These are phyloP conservation scores for Colletotrichum salicis DNA, from an alignment of 2,329 filamentous ascomycete genomes.

Conservation along the genomic window DNA sequence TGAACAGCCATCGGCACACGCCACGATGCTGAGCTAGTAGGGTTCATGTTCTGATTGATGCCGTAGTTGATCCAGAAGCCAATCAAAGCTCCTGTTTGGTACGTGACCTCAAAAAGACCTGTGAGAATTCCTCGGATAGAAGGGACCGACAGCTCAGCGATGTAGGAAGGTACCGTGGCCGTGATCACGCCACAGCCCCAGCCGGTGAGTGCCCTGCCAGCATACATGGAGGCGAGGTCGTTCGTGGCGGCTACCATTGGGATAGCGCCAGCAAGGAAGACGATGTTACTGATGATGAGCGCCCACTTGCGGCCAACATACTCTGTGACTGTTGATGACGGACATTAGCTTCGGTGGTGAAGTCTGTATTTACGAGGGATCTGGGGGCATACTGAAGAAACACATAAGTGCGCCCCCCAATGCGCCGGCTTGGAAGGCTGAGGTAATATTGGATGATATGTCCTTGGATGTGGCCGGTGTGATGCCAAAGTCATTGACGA, in stretches of 20 bases:
- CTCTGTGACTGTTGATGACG: slow-evolving; percentile 50
- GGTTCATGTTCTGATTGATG: slow-evolving; percentile 52
- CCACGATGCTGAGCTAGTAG: slow-evolving; percentile 51
- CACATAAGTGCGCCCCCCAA: slow-evolving; percentile 64
- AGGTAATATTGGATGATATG: slow-evolving; percentile 57
- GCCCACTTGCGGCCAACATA: slow-evolving; percentile 61
- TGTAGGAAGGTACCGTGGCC: slow-evolving; percentile 71
- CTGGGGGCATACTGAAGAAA: slow-evolving; percentile 46
- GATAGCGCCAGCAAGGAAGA: slow-evolving; percentile 57
- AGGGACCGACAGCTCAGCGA: slow-evolving; percentile 69
- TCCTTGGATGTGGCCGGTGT: slow-evolving; percentile 41
- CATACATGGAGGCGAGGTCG: slow-evolving; percentile 57
- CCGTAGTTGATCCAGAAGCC: slow-evolving; percentile 64
- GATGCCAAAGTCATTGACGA: slow-evolving; percentile 55
- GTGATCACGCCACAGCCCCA: slow-evolving; percentile 67
- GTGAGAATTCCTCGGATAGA: slow-evolving; percentile 68
- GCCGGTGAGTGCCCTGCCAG: slow-evolving; percentile 66
- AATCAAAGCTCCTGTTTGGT: slow-evolving; percentile 62
- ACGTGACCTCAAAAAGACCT: slow-evolving; percentile 63
- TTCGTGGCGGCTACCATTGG: slow-evolving; percentile 54
- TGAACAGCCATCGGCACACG: slow-evolving; percentile 61
- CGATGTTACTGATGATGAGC: slow-evolving; percentile 55
- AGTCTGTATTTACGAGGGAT: neutral
- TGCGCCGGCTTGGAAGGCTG: slow-evolving; percentile 59
- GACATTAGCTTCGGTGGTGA: neutral